Conservation (phyloP, 202 grass and related monocot genomes). For the Eragrostis tef region DNA sequence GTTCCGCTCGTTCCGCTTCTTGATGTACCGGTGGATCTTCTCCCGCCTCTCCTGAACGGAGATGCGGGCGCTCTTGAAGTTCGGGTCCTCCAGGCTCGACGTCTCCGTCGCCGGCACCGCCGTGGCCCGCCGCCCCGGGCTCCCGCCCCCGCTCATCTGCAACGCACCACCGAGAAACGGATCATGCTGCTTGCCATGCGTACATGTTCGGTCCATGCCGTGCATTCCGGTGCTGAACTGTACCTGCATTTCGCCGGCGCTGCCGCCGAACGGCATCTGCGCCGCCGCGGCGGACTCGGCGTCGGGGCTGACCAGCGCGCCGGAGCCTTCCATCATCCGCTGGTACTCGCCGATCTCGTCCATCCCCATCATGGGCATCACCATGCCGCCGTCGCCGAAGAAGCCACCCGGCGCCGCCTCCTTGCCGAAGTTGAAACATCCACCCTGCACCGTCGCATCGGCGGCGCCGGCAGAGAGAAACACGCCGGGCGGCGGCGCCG, state of each 20-base stretch:
- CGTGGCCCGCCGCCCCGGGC: slow-evolving; percentile 42
- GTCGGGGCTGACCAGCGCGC: slow-evolving; percentile 29
- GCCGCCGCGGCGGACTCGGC: slow-evolving; percentile 18
- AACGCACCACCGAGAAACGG: slow-evolving; percentile 44
- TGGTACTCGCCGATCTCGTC: slow-evolving; percentile 63
- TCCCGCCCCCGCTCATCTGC: slow-evolving; percentile 58
- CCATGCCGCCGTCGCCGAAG: slow-evolving; percentile 41
- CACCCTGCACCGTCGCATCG: slow-evolving; percentile 18
- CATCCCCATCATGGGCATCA: slow-evolving; percentile 61
- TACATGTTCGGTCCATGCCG: not conserved
- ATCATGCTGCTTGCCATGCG: slow-evolving; percentile 9
- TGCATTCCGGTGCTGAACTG: not conserved
- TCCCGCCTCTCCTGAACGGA: slow-evolving; percentile 76
- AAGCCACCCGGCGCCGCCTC: slow-evolving; percentile 39
- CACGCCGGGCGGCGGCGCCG: not conserved
- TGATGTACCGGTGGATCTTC: slow-evolving; percentile 96
- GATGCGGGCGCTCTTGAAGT: slow-evolving; percentile 71
- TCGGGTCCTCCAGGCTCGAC: slow-evolving; percentile 61
- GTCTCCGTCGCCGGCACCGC: slow-evolving; percentile 42
- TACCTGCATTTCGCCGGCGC: slow-evolving; percentile 72
- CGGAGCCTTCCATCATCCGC: slow-evolving; percentile 53
- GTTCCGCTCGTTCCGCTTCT: slow-evolving; percentile 96
- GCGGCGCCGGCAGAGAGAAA: slow-evolving; percentile 16
- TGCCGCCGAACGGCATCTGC: slow-evolving; percentile 30
- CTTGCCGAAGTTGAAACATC: slow-evolving; percentile 42